A percentile compares a stretch with the other conserved stretches of the same genome.
Conservation (phyloP, 2,329 filamentous ascomycete species). For the Colletotrichum incanum region DNA sequence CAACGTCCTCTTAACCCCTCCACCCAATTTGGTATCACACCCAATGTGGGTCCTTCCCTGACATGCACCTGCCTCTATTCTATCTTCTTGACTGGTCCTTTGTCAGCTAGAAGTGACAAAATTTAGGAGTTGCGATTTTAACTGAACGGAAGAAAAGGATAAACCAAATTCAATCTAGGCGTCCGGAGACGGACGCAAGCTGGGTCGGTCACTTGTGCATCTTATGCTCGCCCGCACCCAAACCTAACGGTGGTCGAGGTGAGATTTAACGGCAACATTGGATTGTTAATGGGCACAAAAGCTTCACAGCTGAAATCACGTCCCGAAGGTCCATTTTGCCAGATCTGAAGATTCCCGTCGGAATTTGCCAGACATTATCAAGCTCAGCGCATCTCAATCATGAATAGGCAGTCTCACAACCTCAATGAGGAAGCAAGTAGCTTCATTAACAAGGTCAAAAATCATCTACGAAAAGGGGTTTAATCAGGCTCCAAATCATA, state of each 20-base stretch:
- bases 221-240: no score
- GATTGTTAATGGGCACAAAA: no score
- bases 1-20: not conserved
- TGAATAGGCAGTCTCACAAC: not conserved
- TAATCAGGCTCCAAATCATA: no score
- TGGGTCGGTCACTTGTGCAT: not conserved
- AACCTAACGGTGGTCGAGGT: not conserved
- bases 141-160: not conserved
- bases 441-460: not conserved
- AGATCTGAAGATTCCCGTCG: not conserved
- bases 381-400: not conserved
- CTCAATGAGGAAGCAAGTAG: not conserved
- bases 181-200: not conserved
- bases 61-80: not conserved
- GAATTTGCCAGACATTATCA: not conserved
- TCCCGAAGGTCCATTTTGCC: not conserved
- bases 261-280: not conserved
- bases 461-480: not conserved
- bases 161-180: not conserved
- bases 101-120: not conserved
- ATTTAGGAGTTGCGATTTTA: no score
- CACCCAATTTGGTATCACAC: not conserved
- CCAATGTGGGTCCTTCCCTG: not conserved
- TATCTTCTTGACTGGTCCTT: not conserved
- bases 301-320: not conserved